A percentile compares a stretch with the other conserved stretches of the same genome.
These are phyloP conservation scores for Eimeria falciformis DNA, from an alignment of 169 alveolate species.

Conservation along the genomic window DNA sequence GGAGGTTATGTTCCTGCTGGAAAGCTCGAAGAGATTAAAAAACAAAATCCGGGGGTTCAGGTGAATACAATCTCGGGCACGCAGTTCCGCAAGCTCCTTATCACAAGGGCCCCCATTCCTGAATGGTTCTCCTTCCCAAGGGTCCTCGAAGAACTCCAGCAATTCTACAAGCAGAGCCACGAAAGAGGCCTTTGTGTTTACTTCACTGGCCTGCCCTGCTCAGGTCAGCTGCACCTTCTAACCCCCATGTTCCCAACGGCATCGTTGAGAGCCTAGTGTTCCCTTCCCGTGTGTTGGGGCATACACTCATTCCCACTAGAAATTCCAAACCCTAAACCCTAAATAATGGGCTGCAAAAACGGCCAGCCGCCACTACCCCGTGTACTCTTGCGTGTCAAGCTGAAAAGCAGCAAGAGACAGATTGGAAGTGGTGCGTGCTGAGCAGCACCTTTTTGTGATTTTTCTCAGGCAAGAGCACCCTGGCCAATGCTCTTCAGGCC, in stretches of 20 bases:
- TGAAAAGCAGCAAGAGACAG: no score
- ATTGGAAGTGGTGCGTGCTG: no score
- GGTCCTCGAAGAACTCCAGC: conserved; percentile 76
- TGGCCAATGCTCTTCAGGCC: conserved; percentile 77
- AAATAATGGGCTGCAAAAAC: no score
- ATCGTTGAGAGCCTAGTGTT: no score
- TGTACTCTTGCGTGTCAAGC: no score
- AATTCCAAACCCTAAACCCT: no score
- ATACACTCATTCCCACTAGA: no score
- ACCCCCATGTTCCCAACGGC: no score
- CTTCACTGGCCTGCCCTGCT: conserved; percentile 81
- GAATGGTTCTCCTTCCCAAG: conserved; percentile 81
- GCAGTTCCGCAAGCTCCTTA: conserved; percentile 72
- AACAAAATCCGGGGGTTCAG: not conserved
- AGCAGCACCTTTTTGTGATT: no score
- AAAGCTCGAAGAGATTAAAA: conserved; percentile 18
- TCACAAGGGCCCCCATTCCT: conserved; percentile 73
- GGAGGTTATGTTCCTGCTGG: conserved; percentile 50
- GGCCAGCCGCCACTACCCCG: no score
- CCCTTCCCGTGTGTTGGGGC: no score
- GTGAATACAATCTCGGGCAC: conserved; percentile 77
- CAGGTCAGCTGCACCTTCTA: conserved; percentile 50
- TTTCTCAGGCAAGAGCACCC: conserved; percentile 80
- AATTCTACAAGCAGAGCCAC: conserved; percentile 72
- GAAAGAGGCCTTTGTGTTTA: conserved; percentile 78